phyloP scores from a whole-genome alignment of 305 asterid genomes.

The Solanum hybrid region DNA sequence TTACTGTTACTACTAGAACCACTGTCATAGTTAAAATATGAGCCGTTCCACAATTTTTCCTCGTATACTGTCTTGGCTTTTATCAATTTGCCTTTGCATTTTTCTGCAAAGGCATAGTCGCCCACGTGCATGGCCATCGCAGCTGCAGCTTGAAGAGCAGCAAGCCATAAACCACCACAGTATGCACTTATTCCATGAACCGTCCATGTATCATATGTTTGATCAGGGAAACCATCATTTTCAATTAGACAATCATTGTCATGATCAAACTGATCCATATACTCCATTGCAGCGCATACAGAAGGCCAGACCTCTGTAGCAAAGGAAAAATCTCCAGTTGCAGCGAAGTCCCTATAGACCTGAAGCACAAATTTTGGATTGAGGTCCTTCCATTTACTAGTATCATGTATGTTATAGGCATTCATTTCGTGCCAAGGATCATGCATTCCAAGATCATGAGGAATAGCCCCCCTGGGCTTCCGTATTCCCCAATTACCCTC shows the following conservation, averaged over 20 bases:
- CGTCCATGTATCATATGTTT: constrained; percentile 95
- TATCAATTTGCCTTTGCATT: constrained; percentile 46
- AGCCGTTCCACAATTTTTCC: constrained; percentile 85
- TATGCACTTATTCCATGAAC: constrained; percentile 95
- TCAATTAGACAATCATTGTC: constrained; percentile 81
- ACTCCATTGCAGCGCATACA: constrained; percentile 92
- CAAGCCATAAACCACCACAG: constrained; percentile 93
- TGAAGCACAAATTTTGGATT: constrained; percentile 95
- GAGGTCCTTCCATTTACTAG: constrained; percentile 93
- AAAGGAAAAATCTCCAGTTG: constrained; percentile 77
- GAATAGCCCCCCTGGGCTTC: constrained; percentile 88
- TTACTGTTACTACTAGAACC: constrained; percentile 91
- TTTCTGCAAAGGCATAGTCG: constrained; percentile 70
- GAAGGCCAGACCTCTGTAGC: constrained; percentile 95
- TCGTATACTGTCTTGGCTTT: constrained; percentile 65
- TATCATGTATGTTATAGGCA: constrained; percentile 95
- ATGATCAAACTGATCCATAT: constrained; percentile 92
- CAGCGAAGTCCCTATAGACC: constrained; percentile 87
- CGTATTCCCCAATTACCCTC: constrained; percentile 96
- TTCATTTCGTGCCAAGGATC: constrained; percentile 99
- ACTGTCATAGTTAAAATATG: constrained; percentile 87
- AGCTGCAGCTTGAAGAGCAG: constrained; percentile 92
- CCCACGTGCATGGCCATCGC: constrained; percentile 88
- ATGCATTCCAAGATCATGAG: constrained; percentile 97
- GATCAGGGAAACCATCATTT: constrained; percentile 96